Base-by-base conservation (phyloP, 495 filamentous ascomycete genomes). In the Bacidia rubella region DNA sequence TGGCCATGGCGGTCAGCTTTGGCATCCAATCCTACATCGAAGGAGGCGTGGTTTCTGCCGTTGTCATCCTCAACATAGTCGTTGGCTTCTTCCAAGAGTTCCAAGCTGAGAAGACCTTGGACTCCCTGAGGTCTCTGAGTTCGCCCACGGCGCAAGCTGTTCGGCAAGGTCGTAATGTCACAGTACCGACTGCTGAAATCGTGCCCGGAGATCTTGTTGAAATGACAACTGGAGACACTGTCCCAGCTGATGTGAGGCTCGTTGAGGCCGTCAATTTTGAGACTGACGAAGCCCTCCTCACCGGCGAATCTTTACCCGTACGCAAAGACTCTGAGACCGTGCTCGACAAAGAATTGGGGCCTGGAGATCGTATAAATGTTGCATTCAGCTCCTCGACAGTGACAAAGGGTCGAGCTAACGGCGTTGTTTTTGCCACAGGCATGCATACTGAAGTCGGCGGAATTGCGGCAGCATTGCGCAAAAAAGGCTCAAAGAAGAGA, bases 401-500 rank as follows among this genome's bases (percentile, higher is more conserved):
- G 43, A 78, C 73, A 27, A 83, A 83, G 64, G 82, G 82, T 27
- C 80, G 82, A 51, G 83, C 74, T 26, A 70, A 74, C 32, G 82
- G 82, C 39, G 75, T 86, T 54, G 80, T 82, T 26, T 72, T 78
- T 22, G 71, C 68, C 48, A 85, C 80, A n/a, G 86, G 84, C 10
- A 90, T 90, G 86, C 61, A 71, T 49, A 93, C 86, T 1, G 84
- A 89, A 64, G 83, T 93, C 42, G 86, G 86, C n/a, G 86, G 78
- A 61, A 92, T 92, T 62, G 86, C 86, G 9, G 74, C 71, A 47
- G 74, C 75, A n/a, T 75, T 80, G 49, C 60, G 62, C 44, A 78
- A 75, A 58, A 82, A 77, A 60, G 63, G 71, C 24, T 59, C 63
- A 11, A 83, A 82, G 57, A 63, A 74, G n/a, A 74, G 71, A 20